Base-by-base conservation (phyloP, 495 filamentous ascomycete genomes). In the Hypoxylon trugodes region DNA sequence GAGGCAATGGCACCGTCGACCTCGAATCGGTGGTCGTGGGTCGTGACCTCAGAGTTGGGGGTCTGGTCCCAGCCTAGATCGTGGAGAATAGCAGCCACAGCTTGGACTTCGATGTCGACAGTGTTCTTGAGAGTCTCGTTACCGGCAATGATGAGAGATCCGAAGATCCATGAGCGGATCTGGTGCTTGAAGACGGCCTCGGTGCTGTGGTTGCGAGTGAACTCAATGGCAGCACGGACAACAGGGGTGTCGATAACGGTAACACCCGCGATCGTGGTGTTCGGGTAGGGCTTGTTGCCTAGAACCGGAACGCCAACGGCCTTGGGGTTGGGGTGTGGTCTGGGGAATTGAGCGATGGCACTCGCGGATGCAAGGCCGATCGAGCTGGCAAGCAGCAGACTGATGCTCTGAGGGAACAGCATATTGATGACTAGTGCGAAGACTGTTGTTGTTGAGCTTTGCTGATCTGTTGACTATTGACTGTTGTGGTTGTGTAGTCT, bases 11-110 rank as follows among this genome's bases (percentile, higher is more conserved):
- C 75, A 10, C 76, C 70, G 58, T 80, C 77, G 8, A 81, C 76
- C 66, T 81, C 79, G 62, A 80, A 81, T 10, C 74, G 65, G 19
- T 72, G 70, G 59, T 80, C 73, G 6, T 35, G 15, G 4, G 72
- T 67, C 9, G 72, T 60, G 12, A 75, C 56, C 8, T 64, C 24
- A 3, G 70, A 64, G 59, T 50, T 25, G 7, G 66, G 66, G 4
- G 69, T 69, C 40, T 69, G 15, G 59, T 71, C 71, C 82, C 81
- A 84, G 22, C 80, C 84, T 1, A 87, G 67, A 51, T 88, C 84
- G 67, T 88, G 84, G 32, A 86, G 68, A 18, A 86, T 59, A 0
- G 75, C 76, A 1, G 74, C 54, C 15, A 87, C 64, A 49, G 79
- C 78, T 32, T 82, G 76, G n/a, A 76, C 68, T 66, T 87, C 84